Percentiles rank a stretch among this genome's conserved stretches.
Evolutionary conservation across 2,329 filamentous ascomycete genomes (phyloP).

Genomic region (Neonectria punicea): DNA sequence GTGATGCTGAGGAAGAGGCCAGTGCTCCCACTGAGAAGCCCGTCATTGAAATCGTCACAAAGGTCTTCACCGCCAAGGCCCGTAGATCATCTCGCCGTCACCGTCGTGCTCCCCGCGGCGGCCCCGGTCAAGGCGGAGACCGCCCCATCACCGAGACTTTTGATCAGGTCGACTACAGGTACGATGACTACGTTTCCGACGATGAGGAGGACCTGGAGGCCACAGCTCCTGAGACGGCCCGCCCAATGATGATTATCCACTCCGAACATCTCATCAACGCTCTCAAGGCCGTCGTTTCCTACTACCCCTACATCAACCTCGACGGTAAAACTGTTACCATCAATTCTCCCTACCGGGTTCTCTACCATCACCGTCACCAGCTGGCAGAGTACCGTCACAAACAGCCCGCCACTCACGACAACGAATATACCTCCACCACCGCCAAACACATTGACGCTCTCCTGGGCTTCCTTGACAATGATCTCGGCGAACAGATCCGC

Average conservation of each 20-base stretch:
- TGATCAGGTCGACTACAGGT: conserved; percentile 35
- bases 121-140: conserved; percentile 30
- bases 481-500: conserved; percentile 49
- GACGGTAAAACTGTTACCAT: conserved; percentile 51
- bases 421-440: conserved; percentile 54
- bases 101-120: conserved; percentile 6
- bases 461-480: conserved; percentile 54
- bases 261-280: conserved; percentile 59
- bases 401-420: conserved; percentile 54
- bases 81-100: conserved; percentile 21
- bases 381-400: conserved; percentile 54
- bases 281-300: conserved; percentile 58
- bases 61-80: conserved; percentile 43
- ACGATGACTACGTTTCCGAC: conserved; percentile 42
- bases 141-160: conserved; percentile 46
- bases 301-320: conserved; percentile 57
- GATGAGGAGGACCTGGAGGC: conserved; percentile 36
- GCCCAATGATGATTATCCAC: conserved; percentile 55
- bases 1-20: conserved; percentile 37
- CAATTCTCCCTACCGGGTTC: conserved; percentile 58
- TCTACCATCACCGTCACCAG: conserved; percentile 58
- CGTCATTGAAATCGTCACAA: conserved; percentile 57
- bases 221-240: conserved; percentile 44
- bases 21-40: conserved; percentile 42
- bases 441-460: conserved; percentile 58